Conservation (phyloP, 2,329 filamentous ascomycete species). For the Gliomastix tumulicola region DNA sequence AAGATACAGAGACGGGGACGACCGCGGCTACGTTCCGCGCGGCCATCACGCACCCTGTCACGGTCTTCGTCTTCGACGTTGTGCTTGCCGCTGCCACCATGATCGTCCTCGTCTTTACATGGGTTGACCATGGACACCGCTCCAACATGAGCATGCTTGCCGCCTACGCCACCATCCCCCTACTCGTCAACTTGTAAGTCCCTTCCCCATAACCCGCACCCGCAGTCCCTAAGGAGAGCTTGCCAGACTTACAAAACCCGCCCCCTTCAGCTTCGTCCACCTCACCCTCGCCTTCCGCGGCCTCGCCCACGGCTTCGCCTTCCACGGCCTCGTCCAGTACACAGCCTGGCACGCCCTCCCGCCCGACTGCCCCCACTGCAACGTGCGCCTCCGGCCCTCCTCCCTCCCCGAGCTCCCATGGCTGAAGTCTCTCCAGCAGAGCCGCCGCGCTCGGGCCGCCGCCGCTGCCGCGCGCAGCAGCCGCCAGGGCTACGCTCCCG, state of each 20-base stretch:
- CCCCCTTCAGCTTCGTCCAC: slow-evolving; percentile 9
- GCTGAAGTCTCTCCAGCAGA: slow-evolving; percentile 12
- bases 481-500: slow-evolving; percentile 7
- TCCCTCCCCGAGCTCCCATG: slow-evolving; percentile 27
- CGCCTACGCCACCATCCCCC: slow-evolving; percentile 32
- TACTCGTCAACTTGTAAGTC: slow-evolving; percentile 31
- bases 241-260: not conserved
- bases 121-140: slow-evolving; percentile 18
- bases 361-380: slow-evolving; percentile 32
- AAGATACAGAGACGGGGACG: no score
- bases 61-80: slow-evolving; percentile 28
- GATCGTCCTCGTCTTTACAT: slow-evolving; percentile 32
- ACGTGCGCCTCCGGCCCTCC: slow-evolving; percentile 25
- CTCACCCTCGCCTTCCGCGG: slow-evolving; percentile 28
- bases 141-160: slow-evolving; percentile 28
- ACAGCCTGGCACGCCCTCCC: slow-evolving; percentile 29
- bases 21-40: slow-evolving; percentile 2
- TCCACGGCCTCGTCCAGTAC: slow-evolving; percentile 28
- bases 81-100: slow-evolving; percentile 26
- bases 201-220: not conserved
- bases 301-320: slow-evolving; percentile 28
- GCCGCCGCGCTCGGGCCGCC: no score
- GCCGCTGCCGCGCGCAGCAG: slow-evolving; percentile 6
- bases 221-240: not conserved
- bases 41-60: slow-evolving; percentile 19